Evolutionary conservation across 2,329 filamentous ascomycete genomes (phyloP).

Genomic region (Colletotrichum sp.): DNA sequence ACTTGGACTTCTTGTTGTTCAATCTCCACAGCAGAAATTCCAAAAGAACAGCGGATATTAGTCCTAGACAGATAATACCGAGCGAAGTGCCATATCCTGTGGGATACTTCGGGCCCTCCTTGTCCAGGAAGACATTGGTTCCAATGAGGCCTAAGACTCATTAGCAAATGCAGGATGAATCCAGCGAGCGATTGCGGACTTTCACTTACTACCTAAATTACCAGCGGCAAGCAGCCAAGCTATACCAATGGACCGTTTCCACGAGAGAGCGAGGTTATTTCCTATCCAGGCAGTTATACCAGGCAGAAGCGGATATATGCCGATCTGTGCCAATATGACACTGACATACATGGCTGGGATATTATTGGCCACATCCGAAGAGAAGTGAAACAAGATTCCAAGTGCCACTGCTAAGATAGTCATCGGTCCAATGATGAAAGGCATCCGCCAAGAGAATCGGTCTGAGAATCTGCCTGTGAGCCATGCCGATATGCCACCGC

Average conservation of each 20-base stretch:
- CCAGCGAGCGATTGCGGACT: neutral
- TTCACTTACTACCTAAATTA: neutral
- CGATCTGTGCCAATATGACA: conserved; percentile 5
- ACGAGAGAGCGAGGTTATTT: conserved; percentile 27
- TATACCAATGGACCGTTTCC: conserved; percentile 28
- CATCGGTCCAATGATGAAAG: conserved; percentile 38
- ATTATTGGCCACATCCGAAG: conserved; percentile 39
- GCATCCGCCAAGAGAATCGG: conserved; percentile 40
- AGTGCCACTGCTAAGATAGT: conserved; percentile 33
- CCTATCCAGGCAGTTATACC: conserved; percentile 27
- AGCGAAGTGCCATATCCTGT: conserved; percentile 37
- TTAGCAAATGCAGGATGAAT: neutral
- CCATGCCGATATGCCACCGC: conserved; percentile 32
- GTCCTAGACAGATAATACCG: neutral
- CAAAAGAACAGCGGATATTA: conserved; percentile 20
- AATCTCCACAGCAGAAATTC: conserved; percentile 24
- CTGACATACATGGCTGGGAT: conserved; percentile 26
- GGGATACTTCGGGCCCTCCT: conserved; percentile 37
- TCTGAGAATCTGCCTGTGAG: conserved; percentile 35
- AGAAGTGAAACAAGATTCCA: conserved; percentile 36
- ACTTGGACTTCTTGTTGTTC: conserved; percentile 28
- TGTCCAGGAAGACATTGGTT: conserved; percentile 41
- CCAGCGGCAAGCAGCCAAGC: conserved; percentile 26
- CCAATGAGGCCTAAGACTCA: conserved; percentile 38
- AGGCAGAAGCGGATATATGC: conserved; percentile 36